Evolutionary conservation across 805 yeast genomes (phyloP).

Genomic region (Sugiyamaella smithiae): DNA sequence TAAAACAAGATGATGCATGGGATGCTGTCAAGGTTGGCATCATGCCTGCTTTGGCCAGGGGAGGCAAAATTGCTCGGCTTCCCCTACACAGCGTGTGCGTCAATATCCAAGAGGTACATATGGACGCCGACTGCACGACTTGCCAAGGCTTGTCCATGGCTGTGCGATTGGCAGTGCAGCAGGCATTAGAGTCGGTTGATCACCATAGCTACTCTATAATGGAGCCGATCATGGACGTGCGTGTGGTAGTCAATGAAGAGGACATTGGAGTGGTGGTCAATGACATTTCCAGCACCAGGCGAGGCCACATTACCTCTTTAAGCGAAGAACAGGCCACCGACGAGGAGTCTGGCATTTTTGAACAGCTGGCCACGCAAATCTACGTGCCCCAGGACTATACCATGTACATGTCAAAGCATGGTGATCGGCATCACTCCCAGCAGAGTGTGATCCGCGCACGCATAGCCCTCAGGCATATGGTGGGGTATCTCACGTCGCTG

Average conservation of each 20-base stretch:
- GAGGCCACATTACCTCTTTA: constrained; percentile 68
- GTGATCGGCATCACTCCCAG: constrained; percentile 40
- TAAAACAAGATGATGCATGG: constrained; percentile 31
- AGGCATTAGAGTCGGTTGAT: constrained; percentile 35
- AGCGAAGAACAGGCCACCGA: constrained; percentile 52
- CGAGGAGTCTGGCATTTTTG: constrained; percentile 23
- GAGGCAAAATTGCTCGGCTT: constrained; percentile 41
- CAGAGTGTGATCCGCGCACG: constrained; percentile 58
- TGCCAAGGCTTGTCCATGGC: constrained; percentile 44
- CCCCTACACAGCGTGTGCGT: constrained; percentile 63
- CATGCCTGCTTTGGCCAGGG: constrained; percentile 42
- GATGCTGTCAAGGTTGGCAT: constrained; percentile 32
- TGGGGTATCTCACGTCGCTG: constrained; percentile 76
- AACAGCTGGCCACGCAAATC: constrained; percentile 49
- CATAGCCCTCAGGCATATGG: constrained; percentile 86
- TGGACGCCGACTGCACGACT: constrained; percentile 49
- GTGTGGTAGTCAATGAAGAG: constrained; percentile 62
- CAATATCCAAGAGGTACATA: constrained; percentile 48
- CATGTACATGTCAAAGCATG: constrained; percentile 33
- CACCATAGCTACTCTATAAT: constrained; percentile 48
- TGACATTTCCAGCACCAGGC: constrained; percentile 75
- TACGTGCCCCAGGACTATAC: constrained; percentile 73
- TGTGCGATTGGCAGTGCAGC: constrained; percentile 44
- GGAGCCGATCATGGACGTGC: constrained; percentile 86
- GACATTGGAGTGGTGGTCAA: constrained; percentile 81